Percentiles rank a stretch among this genome's conserved stretches.
Evolutionary conservation across 768 basidiomycete species (phyloP).

Genomic region (Crassisporium funariophilum): DNA sequence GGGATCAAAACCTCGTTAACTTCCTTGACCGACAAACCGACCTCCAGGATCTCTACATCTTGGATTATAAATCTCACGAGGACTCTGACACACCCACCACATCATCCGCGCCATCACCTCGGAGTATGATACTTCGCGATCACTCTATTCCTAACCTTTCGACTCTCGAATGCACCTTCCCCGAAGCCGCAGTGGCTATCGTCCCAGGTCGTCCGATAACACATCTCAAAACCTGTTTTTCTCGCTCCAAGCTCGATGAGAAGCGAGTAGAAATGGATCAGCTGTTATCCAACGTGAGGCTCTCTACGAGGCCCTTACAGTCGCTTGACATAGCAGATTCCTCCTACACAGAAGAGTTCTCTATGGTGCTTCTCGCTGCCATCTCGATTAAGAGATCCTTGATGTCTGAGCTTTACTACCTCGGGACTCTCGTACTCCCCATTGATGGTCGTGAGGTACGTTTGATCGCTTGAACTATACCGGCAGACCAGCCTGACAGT

Average conservation of each 20-base stretch:
- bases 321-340: constrained; percentile 68
- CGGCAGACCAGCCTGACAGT: constrained; percentile 5
- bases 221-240: constrained; percentile 71
- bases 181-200: constrained; percentile 59
- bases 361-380: constrained; percentile 50
- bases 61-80: constrained; percentile 41
- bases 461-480: constrained; percentile 8
- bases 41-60: constrained; percentile 51
- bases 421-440: constrained; percentile 67
- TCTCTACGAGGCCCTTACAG: constrained; percentile 44
- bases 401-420: constrained; percentile 49
- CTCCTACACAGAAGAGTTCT: constrained; percentile 54
- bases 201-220: constrained; percentile 61
- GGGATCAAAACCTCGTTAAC: constrained; percentile 56
- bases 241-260: constrained; percentile 45
- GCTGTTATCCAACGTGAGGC: constrained; percentile 48
- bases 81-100: constrained; percentile 24
- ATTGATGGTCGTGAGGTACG: constrained; percentile 55
- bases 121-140: constrained; percentile 24
- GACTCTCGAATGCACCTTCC: constrained; percentile 66
- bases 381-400: constrained; percentile 38
- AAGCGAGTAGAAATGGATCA: constrained; percentile 55
- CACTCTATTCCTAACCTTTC: constrained; percentile 49
- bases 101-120: constrained; percentile 17
- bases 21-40: constrained; percentile 52